Base-by-base conservation (phyloP, 345 rosid genomes). In the Garcia nutans region DNA sequence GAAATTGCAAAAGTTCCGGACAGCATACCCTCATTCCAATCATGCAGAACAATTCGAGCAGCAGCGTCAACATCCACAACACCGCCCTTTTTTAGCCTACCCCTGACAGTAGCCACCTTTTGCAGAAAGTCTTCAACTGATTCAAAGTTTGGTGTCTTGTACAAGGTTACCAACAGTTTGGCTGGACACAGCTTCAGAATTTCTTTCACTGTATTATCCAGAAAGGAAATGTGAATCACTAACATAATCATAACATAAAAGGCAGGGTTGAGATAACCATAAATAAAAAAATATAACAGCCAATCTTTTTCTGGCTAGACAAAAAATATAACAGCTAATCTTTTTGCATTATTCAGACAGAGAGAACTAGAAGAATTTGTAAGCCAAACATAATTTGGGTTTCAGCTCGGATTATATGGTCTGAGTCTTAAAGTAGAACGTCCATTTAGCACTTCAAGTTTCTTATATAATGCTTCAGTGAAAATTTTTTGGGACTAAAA, bases 41-140 rank as follows among this genome's bases (percentile, higher is more conserved):
- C 97, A 68, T 87, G 98, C 84, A 96, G 86, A 77, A 93, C 88
- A 71, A 93, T 89, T 82, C 92, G 90, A 13, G 99, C 97, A 65
- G 97, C 88, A 72, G 98, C 91, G 12, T 93, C 95, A 60, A 87
- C 90, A 81, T 96, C 97, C 70, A 90, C 91, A 68, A 92, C 72
- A 78, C 99, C 98, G 79, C 99, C 99, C 86, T 96, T 96, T 78
- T 92, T 96, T 15, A 96, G 97, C 87, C 87, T 90, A 45, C 99
- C 99, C 81, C 98, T 89, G 2, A 92, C 92, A 23, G 89, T 85
- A 68, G 98, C 98, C 8, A 96, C 89, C 81, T 92, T 93, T 75
- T 89, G 94, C 5, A 96, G 87, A 79, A 96, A 96, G 77, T 96
- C 98, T 55, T 96, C 97, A 72, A 87, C 97, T 10, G 92, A 69